These are phyloP conservation scores for Carallia pectinifolia DNA, from an alignment of 345 rosid species.

Conservation along the genomic window DNA sequence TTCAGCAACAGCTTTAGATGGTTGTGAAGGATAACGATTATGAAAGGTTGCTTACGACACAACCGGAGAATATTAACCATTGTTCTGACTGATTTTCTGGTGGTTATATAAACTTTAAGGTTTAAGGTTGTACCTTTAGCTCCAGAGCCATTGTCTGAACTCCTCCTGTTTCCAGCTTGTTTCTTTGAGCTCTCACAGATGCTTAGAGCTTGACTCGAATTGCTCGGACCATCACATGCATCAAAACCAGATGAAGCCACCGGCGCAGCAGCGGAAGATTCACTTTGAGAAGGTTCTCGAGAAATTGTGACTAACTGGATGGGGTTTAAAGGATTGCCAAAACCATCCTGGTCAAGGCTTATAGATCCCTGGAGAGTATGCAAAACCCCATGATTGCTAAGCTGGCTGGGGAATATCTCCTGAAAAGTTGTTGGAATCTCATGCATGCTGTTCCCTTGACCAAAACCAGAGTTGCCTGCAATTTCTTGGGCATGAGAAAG, in stretches of 20 bases:
- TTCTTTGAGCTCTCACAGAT: constrained; percentile 57
- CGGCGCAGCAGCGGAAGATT: constrained; percentile 73
- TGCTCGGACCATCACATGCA: constrained; percentile 57
- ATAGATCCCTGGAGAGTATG: constrained; percentile 36
- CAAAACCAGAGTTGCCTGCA: constrained; percentile 23
- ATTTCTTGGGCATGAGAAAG: constrained; percentile 34
- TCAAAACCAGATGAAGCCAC: constrained; percentile 58
- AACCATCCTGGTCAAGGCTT: constrained; percentile 46
- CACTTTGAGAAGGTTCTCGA: constrained; percentile 60
- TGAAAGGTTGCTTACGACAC: too few species aligned
- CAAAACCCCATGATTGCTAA: constrained; percentile 21
- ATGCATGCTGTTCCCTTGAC: constrained; percentile 27
- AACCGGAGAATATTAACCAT: too few species aligned
- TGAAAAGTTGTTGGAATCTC: constrained; percentile 31
- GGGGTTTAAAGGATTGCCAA: constrained; percentile 39
- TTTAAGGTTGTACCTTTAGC: constrained; percentile 34
- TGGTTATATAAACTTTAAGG: too few species aligned
- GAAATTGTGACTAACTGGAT: constrained; percentile 42
- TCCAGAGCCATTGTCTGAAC: constrained; percentile 44
- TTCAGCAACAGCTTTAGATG: too few species aligned
- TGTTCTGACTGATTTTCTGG: too few species aligned
- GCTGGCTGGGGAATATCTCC: constrained; percentile 29
- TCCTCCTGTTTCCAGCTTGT: constrained; percentile 35
- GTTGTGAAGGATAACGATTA: too few species aligned
- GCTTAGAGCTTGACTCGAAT: constrained; percentile 49